A percentile compares a stretch with the other conserved stretches of the same genome.
Evolutionary conservation across 208 protist species (phyloP).

Genomic region (Wallacemonas rigidus): DNA sequence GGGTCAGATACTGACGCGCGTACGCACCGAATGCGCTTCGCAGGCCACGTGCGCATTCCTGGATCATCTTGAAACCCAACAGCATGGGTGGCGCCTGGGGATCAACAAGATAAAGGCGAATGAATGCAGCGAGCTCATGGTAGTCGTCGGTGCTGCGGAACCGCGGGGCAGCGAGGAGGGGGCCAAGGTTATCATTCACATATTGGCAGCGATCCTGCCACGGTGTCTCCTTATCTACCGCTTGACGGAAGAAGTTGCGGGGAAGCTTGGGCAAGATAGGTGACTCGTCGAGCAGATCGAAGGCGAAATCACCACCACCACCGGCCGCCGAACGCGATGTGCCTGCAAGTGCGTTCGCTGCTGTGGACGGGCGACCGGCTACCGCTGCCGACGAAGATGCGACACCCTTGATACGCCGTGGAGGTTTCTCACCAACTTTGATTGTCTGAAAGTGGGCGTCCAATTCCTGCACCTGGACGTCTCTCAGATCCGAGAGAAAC

Average conservation of each 20-base stretch:
- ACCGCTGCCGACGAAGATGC: not conserved
- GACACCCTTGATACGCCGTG: conserved; percentile 31
- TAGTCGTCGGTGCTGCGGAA: conserved; percentile 83
- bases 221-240: conserved; percentile 67
- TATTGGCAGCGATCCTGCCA: conserved; percentile 80
- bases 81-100: conserved; percentile 87
- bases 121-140: conserved; percentile 75
- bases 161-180: conserved; percentile 60
- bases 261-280: conserved; percentile 66
- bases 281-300: conserved; percentile 59
- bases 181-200: conserved; percentile 67
- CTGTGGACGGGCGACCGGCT: conserved; percentile 4
- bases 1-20: conserved; percentile 45
- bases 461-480: conserved; percentile 86
- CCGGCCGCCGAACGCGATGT: not conserved
- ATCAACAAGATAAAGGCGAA: conserved; percentile 73
- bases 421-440: conserved; percentile 33
- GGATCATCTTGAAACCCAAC: conserved; percentile 83
- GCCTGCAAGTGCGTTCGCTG: conserved; percentile 16
- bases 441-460: conserved; percentile 69
- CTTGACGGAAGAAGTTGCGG: conserved; percentile 70
- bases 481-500: conserved; percentile 77
- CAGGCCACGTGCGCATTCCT: conserved; percentile 73
- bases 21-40: conserved; percentile 55
- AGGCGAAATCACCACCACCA: conserved; percentile 43